Evolutionary conservation across 164 flowering plant genomes (phyloP), one percentile per base, ranked within the genome.

Genomic region (Stephania cephalantha): DNA sequence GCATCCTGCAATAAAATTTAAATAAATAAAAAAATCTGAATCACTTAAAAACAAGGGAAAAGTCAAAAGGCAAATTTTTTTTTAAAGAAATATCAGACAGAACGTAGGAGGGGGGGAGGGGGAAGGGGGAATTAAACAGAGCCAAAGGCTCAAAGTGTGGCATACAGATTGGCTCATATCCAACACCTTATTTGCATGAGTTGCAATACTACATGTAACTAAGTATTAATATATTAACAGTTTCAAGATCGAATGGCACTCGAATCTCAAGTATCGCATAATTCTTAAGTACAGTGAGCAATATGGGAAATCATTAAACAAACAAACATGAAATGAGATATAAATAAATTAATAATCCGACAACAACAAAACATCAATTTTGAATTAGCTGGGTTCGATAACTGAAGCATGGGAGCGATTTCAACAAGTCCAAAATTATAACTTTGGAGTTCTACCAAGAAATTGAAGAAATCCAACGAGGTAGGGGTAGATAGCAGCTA

Each of bases 1-100:
- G 89, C 89, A 90, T 95, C 99, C 99, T 95, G 84, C 63, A 78
- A 55, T 18, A 82, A 75, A 35, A 69, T 29, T 2, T 35, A 35
- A 35, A 35, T 2, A 35, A 35, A 35, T 31, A 35, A 35, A 76
- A 55, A 65, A 53, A n/a, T 29, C 20, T 22, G 7, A 45, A 66
- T 13, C 72, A 71, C 25, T 67, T 52, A 64, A 6, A 70, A 6
- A 52, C 35, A 44, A 18, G 25, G 31, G 11, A 45, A 17, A n/a
- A 48, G 46, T 18, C 66, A 15, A 68, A 11, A 46, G 42, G 25
- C 3, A 50, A 10, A 63, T 55, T 25, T 25, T 25, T 25, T 25
- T 25, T 25, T 25, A 25, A 25, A 25, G 25, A 25, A 25, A 25
- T 25, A 25, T 25, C 25, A 25, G 25, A 25, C 25, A 25, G 25